Conservation (phyloP, 192 early-diverging fungal species). For the Umbelopsis ramanniana region DNA sequence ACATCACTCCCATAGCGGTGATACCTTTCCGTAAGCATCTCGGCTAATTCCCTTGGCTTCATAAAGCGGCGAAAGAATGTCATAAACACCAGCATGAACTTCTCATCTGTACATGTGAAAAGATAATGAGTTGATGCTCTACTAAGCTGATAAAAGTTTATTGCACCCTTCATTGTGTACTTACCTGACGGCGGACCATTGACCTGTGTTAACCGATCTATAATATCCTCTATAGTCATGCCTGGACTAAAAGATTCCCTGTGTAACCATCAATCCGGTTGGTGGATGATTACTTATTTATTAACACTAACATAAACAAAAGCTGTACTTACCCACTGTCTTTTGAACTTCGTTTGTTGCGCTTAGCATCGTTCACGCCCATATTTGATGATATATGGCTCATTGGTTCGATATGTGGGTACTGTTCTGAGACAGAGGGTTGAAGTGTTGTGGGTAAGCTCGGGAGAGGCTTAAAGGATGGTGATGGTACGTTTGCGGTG, state of each 20-base stretch:
- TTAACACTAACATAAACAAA: constrained; percentile 9
- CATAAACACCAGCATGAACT: constrained; percentile 37
- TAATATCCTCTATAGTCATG: constrained; percentile 15
- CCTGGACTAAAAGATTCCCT: constrained; percentile 19
- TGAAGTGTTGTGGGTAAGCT: not conserved
- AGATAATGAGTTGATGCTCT: not conserved
- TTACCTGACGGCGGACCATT: not conserved
- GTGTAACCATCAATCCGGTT: constrained; percentile 25
- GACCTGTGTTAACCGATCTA: constrained; percentile 23
- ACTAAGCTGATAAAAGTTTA: not conserved
- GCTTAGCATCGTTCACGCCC: not conserved
- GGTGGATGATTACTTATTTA: constrained; percentile 17
- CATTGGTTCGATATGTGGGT: not conserved
- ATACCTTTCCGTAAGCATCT: constrained; percentile 36
- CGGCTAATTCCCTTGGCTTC: constrained; percentile 34
- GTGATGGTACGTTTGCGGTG: not conserved
- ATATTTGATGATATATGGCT: not conserved
- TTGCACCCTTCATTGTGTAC: not conserved
- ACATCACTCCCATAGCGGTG: not conserved
- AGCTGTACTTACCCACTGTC: not conserved
- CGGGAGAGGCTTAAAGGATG: constrained; percentile 2
- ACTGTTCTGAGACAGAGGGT: not conserved
- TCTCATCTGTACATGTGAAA: constrained; percentile 26
- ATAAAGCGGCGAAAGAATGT: constrained; percentile 45
- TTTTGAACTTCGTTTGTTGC: constrained; percentile 1